A percentile compares a stretch with the other conserved stretches of the same genome.
Conservation (phyloP, 495 filamentous ascomycete genomes). For the Glonium stellatum region DNA sequence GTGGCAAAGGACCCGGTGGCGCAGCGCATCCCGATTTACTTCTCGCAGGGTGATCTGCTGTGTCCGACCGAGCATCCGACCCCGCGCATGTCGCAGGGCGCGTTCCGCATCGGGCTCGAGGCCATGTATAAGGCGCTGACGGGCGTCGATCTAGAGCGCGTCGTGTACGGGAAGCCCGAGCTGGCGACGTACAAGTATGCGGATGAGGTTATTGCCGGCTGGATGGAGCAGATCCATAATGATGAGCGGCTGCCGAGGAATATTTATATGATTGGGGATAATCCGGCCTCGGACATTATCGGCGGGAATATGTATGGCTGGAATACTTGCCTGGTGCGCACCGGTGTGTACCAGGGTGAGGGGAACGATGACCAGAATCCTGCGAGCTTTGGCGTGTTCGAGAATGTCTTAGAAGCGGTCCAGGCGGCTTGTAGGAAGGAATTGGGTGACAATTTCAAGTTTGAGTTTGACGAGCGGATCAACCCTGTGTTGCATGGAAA, state of each 20-base stretch:
- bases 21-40: constrained; percentile 67
- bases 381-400: constrained; percentile 34
- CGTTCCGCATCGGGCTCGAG: constrained; percentile 70
- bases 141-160: constrained; percentile 67
- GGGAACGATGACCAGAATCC: constrained; percentile 35
- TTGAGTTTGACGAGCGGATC: constrained; percentile 40
- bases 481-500: constrained; percentile 59
- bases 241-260: constrained; percentile 63
- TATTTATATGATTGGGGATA: constrained; percentile 79
- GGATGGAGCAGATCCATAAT: constrained; percentile 72
- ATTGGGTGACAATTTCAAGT: constrained; percentile 31
- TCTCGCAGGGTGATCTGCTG: constrained; percentile 66
- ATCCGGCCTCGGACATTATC: constrained; percentile 70
- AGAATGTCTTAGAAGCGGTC: constrained; percentile 33
- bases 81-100: constrained; percentile 67
- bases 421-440: constrained; percentile 32
- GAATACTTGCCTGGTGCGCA: constrained; percentile 66
- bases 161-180: constrained; percentile 80
- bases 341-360: constrained; percentile 53
- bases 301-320: constrained; percentile 77
- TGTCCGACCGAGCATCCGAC: constrained; percentile 71
- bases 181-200: constrained; percentile 74
- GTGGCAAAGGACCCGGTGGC: constrained; percentile 59
- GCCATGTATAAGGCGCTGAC: constrained; percentile 73
- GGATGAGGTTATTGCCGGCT: constrained; percentile 64